phyloP scores from a whole-genome alignment of 1,284 basidiomycete species.

The Singerocomus inundabilis region DNA sequence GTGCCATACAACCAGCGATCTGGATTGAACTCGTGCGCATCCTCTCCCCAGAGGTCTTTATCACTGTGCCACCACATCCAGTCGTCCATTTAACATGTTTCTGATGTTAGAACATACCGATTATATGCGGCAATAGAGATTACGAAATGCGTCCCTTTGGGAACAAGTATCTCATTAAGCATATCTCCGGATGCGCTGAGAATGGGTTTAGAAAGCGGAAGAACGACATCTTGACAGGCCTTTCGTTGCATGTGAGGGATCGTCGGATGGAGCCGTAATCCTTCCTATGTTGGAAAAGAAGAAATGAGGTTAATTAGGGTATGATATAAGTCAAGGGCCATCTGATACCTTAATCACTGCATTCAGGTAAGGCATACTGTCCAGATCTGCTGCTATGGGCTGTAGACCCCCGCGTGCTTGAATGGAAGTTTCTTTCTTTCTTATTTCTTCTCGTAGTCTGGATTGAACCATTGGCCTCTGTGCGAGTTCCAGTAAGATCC shows the following conservation, averaged over 20 bases:
- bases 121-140: constrained; percentile 35
- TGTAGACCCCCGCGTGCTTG: constrained; percentile 39
- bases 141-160: constrained; percentile 33
- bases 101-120: constrained; percentile 20
- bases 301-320: neutral
- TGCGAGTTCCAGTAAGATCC: constrained; percentile 43
- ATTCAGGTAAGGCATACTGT: constrained; percentile 49
- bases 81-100: neutral
- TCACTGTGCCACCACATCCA: constrained; percentile 28
- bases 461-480: constrained; percentile 37
- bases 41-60: constrained; percentile 47
- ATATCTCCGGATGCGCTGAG: constrained; percentile 34
- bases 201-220: constrained; percentile 46
- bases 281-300: constrained; percentile 29
- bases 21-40: constrained; percentile 49
- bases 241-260: constrained; percentile 33
- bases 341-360: constrained; percentile 50
- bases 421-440: constrained; percentile 32
- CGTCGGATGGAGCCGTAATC: constrained; percentile 37
- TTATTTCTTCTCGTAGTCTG: constrained; percentile 41
- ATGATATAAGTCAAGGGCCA: too few species aligned
- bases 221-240: constrained; percentile 40
- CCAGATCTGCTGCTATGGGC: constrained; percentile 44
- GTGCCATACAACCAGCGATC: constrained; percentile 44
- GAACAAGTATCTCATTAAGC: constrained; percentile 36